Evolutionary conservation across 345 rosid genomes (phyloP).

Genomic region (Balakata baccata): DNA sequence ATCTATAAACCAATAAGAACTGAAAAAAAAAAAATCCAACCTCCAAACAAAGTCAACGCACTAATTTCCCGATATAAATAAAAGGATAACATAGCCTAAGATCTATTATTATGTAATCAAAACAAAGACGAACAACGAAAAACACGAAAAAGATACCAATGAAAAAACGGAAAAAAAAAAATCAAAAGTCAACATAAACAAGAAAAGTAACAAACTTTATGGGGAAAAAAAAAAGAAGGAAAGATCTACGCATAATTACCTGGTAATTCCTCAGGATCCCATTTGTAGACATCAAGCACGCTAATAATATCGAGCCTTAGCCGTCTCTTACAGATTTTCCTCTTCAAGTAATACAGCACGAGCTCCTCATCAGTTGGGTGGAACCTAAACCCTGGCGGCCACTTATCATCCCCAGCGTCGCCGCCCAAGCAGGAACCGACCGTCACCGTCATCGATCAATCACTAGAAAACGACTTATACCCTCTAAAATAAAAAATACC

Average conservation of each 20-base stretch:
- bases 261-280: slow-evolving; percentile 90
- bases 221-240: too few species aligned
- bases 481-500: not conserved
- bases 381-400: slow-evolving; percentile 94
- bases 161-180: not conserved
- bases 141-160: not conserved
- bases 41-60: slow-evolving; percentile 18
- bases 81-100: not conserved
- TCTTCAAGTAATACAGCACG: slow-evolving; percentile 66
- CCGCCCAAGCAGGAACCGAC: slow-evolving; percentile 19
- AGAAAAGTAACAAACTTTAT: too few species aligned
- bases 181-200: not conserved
- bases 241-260: slow-evolving; percentile 32
- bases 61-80: not conserved
- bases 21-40: not conserved
- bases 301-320: slow-evolving; percentile 56
- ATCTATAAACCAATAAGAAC: not conserved
- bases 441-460: slow-evolving; percentile 28
- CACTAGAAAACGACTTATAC: not conserved
- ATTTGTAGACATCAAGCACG: slow-evolving; percentile 83
- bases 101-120: not conserved
- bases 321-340: slow-evolving; percentile 63
- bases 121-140: not conserved
- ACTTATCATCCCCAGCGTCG: slow-evolving; percentile 35
- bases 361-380: slow-evolving; percentile 96